Base-by-base conservation (phyloP, 495 filamentous ascomycete species). In the Tuber magnatum region DNA sequence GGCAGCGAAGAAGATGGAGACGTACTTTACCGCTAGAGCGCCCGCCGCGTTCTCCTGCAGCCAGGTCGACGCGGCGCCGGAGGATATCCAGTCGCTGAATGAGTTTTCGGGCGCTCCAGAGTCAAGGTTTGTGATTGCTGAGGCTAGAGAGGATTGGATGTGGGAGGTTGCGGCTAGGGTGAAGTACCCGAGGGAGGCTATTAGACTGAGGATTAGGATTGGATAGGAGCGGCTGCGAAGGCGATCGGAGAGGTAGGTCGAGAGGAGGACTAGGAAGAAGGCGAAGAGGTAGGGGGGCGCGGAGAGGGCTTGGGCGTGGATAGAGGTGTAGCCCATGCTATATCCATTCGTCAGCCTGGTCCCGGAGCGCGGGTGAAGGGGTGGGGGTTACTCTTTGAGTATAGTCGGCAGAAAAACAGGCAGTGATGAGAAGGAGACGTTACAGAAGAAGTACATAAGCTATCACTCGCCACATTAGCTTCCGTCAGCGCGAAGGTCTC, bases 331-430 rank as follows among this genome's bases (percentile, higher is more conserved):
- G 22, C 92, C 93, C 91, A 94, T 93, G 69, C 78, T 44, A 28
- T 6, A 35, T 70, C 14, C 39, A 24, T 39, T 65, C 14, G 41
- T 40, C 74, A 40, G 32, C 32, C 39, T 35, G 10, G 42, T 1
- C 3, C 20, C 46, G 8, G 48, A 46, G 10, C 51, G 28, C 56
- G 28, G 28, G 51, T 5, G 51, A 10, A 14, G 39, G 39, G 68
- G 40, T 35, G 16, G 40, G 38, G 41, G 20, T 70, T 80, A 80
- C 51, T 90, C 87, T 71, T 88, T 86, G 20, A 94, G 86, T 81
- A 96, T 93, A 16, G 91, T 91, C 0, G 93, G 93, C 2, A 97
- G 86, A 81, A 95, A 97, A 4, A 94, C 92, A 0, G 93, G 92
- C 12, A 97, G 87, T 9, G 92, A 93, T n/a, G 91, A 90, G 83